phyloP scores from a whole-genome alignment of 1,284 basidiomycete genomes.

The Afroboletus lepidellus region DNA sequence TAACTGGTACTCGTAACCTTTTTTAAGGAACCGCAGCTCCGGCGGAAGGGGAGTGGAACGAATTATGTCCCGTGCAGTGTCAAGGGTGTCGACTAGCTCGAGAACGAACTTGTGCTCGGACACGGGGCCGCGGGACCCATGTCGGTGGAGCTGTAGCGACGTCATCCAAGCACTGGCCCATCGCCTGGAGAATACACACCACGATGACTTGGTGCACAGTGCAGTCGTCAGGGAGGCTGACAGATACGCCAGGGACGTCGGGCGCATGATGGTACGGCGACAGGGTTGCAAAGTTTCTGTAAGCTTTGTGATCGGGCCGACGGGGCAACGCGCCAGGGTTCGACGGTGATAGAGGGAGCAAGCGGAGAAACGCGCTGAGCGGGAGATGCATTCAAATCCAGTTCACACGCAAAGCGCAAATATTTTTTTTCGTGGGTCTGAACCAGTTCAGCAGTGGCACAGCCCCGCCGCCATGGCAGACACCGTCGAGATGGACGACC shows the following conservation, averaged over 20 bases:
- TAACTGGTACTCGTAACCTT: constrained; percentile 40
- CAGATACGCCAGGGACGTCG: constrained; percentile 32
- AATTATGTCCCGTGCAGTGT: constrained; percentile 30
- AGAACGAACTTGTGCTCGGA: constrained; percentile 36
- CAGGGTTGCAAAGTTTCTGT: constrained; percentile 36
- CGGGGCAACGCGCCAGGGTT: not conserved
- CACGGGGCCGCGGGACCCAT: constrained; percentile 42
- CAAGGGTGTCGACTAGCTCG: constrained; percentile 38
- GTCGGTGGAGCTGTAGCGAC: constrained; percentile 37
- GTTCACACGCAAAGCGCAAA: not conserved
- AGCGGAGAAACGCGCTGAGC: constrained; percentile 7
- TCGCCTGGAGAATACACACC: constrained; percentile 23
- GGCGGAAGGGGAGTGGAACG: constrained; percentile 33
- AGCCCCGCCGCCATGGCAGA: constrained; percentile 20
- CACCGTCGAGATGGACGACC: constrained; percentile 27
- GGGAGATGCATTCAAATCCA: constrained; percentile 14
- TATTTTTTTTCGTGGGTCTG: not conserved
- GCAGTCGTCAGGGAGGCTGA: constrained; percentile 42
- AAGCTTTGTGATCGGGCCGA: not conserved
- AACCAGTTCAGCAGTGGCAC: constrained; percentile 5
- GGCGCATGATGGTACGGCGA: constrained; percentile 41
- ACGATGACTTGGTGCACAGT: constrained; percentile 44
- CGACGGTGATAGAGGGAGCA: constrained; percentile 4
- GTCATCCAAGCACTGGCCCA: not conserved
- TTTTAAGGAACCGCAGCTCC: constrained; percentile 40